Base-by-base conservation (phyloP, 768 basidiomycete genomes). In the Suillus decipiens region DNA sequence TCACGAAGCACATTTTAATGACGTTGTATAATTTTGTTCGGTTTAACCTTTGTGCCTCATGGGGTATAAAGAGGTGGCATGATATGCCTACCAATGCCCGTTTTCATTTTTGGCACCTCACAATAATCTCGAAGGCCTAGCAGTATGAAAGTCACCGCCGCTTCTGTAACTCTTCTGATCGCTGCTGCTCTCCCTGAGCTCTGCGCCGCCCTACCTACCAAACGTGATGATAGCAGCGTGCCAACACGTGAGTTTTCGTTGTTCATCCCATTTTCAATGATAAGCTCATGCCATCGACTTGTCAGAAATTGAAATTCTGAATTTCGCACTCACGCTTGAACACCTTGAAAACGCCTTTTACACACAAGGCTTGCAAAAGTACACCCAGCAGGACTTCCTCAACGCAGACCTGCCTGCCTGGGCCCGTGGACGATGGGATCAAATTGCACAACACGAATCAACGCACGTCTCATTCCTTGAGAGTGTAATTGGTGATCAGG, bases 401-500 rank as follows among this genome's bases (percentile, higher is more conserved):
- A 60, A 70, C 42, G 79, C 77, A 34, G 79, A 78, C 34, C 73
- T 76, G 33, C 68, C 75, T 10, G 33, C 67, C 62, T 79, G 76
- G 72, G 78, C 77, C 53, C 75, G 78, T 61, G 75, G 74, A 11
- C 70, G 77, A 24, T 65, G 69, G 60, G 59, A 68, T 39, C 72
- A 81, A 68, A 78, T 81, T 45, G 72, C 77, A 28, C 69, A 71
- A 42, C 82, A 82, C 66, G 82, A 82, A 66, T 68, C 73, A 24
- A 66, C 75, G 15, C 82, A 82, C 66, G 81, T 82, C 63, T 81
- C 39, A 33, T 81, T 69, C 79, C 82, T 83, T 4, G 39, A 58
- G 10, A 28, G 11, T 24, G 48, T 64, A 15, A 39, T 65, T 39
- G 64, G 64, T 11, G 41, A 56, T 41, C 59, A 64, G 31, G 65